Evolutionary conservation across 495 filamentous ascomycete genomes (phyloP), one percentile per base, ranked within the genome.

Genomic region (Hyaloscypha hepaticicola): DNA sequence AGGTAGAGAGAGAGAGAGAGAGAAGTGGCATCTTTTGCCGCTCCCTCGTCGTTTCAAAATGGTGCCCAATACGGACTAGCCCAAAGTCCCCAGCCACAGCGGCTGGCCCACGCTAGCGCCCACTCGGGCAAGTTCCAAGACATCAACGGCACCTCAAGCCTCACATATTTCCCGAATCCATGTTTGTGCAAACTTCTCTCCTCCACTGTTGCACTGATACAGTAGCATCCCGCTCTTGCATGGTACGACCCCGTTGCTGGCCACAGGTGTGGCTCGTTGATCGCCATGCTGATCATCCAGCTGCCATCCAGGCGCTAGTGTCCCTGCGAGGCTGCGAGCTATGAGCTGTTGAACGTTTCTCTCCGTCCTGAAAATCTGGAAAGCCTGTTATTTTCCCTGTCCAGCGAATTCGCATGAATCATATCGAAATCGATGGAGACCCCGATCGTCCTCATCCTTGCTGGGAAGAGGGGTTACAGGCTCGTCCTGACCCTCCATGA

Each of bases 331-430:
- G 26, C 28, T 57, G 25, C n/a, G 53, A 33, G 22, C 25, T 50
- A 9, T 50, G 22, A 22, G 31, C 58, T 60, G 21, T n/a, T 57
- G 26, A 29, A 28, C 8, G 5, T 19, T n/a, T 26, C 58, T 48
- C 41, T 19, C 48, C 45, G 21, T 45, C 21, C 11, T 53, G 8
- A 21, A n/a, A 3, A n/a, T 22, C 24, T 55, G 50, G 19, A 38
- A 64, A 64, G 24, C 64, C 64, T 48, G 64, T 50, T 52, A 57
- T 66, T 31, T 61, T 58, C 58, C 64, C 52, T 66, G 64, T 25
- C 19, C 55, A 50, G 21, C 14, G 31, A 29, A 21, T 57, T 62
- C 58, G 27, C 45, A 65, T 65, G 55, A 60, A 65, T 45, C 25
- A 45, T 26, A 60, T 49, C 19, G 25, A 28, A 57, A 27, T 21